Percentiles rank a stretch among this genome's conserved stretches.
Evolutionary conservation across 305 asterid genomes (phyloP).

Genomic region (Fraxinus sp.): DNA sequence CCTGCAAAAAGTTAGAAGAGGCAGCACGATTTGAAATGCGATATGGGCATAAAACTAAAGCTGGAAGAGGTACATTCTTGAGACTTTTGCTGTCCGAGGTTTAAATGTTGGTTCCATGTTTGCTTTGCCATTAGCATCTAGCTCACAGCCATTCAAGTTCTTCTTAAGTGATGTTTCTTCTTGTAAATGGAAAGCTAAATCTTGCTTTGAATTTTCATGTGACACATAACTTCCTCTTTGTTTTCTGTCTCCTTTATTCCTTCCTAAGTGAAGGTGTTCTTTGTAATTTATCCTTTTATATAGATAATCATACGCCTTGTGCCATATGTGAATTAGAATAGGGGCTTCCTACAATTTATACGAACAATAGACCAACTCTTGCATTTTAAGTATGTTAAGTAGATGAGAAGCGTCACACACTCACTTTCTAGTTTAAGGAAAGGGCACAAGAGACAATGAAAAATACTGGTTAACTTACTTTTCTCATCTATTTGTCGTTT

Average conservation of each 20-base stretch:
- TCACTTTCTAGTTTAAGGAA: background rate
- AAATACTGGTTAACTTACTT: background rate
- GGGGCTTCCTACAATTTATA: background rate
- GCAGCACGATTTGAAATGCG: constrained; percentile 94
- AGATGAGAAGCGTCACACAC: background rate
- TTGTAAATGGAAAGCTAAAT: background rate
- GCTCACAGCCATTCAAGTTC: background rate
- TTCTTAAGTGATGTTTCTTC: background rate
- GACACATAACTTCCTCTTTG: background rate
- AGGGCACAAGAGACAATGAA: background rate
- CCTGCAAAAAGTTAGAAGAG: constrained; percentile 91
- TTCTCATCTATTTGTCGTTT: background rate
- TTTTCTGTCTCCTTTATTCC: background rate
- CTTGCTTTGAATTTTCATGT: background rate
- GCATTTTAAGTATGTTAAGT: background rate
- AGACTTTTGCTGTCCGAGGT: constrained; percentile 19
- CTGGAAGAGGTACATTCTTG: constrained; percentile 55
- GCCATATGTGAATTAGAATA: background rate
- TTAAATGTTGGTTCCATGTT: background rate
- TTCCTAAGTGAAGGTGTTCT: background rate
- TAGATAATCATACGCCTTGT: background rate
- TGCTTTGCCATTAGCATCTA: too few relatives aligned
- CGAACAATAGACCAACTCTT: background rate
- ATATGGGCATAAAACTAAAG: constrained; percentile 67
- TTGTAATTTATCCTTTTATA: background rate